Percentiles rank a stretch among this genome's conserved stretches.
Evolutionary conservation across 768 basidiomycete species (phyloP).

Genomic region (Lyophyllum semitale): DNA sequence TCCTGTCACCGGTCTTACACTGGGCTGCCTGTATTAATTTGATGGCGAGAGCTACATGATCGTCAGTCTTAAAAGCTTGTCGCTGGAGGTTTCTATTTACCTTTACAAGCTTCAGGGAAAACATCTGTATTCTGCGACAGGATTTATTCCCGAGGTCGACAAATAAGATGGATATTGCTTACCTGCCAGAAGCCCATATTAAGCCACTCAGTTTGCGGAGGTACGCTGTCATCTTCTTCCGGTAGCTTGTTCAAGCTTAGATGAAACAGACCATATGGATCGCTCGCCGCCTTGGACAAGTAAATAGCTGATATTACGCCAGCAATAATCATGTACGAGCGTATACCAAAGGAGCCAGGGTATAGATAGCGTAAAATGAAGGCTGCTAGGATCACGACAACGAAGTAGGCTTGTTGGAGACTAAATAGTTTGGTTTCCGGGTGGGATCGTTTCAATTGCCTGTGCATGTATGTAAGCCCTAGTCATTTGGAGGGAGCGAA

Average conservation of each 20-base stretch:
- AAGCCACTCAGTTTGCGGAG: slow-evolving; percentile 64
- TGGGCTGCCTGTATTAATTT: slow-evolving; percentile 47
- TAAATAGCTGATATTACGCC: slow-evolving; percentile 1
- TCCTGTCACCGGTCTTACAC: slow-evolving; percentile 40
- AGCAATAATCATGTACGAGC: slow-evolving; percentile 1
- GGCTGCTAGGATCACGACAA: background rate
- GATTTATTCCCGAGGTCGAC: background rate
- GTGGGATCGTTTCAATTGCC: background rate
- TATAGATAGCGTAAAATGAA: background rate
- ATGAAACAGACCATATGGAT: slow-evolving; percentile 65
- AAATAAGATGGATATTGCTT: slow-evolving; percentile 8
- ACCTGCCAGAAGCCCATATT: slow-evolving; percentile 77
- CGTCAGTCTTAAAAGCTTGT: background rate
- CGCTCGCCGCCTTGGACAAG: slow-evolving; percentile 22
- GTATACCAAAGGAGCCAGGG: background rate
- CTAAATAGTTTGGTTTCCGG: background rate
- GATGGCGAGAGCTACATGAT: slow-evolving; percentile 43
- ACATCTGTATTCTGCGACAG: slow-evolving; percentile 39
- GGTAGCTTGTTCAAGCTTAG: slow-evolving; percentile 48
- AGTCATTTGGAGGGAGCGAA: background rate
- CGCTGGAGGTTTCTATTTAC: slow-evolving; percentile 28
- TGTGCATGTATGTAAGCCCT: background rate
- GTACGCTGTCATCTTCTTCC: slow-evolving; percentile 26
- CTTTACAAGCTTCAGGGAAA: slow-evolving; percentile 65
- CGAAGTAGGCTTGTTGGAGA: background rate